A percentile compares a stretch with the other conserved stretches of the same genome.
Conservation (phyloP, 2,329 filamentous ascomycete genomes). For the Epichloe coenophiala region DNA sequence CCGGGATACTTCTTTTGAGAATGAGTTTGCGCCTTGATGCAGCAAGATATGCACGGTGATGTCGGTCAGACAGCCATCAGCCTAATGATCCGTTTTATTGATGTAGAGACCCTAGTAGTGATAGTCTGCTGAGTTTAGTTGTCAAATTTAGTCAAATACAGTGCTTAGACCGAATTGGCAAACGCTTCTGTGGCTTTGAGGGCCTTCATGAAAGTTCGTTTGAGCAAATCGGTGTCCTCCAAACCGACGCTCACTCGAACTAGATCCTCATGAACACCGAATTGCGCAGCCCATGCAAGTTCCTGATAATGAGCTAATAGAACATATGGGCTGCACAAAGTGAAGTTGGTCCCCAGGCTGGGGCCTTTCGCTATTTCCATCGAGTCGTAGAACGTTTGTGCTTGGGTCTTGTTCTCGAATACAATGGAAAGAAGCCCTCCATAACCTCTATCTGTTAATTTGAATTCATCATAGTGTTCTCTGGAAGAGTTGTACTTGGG, state of each 20-base stretch:
- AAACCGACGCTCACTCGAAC: slow-evolving; percentile 82
- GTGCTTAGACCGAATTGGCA: not conserved
- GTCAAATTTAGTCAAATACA: not conserved
- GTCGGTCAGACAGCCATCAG: not conserved
- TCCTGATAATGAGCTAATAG: slow-evolving; percentile 85
- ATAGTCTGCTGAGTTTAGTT: not conserved
- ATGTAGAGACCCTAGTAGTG: not conserved
- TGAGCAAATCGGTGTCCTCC: slow-evolving; percentile 60
- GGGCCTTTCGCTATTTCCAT: slow-evolving; percentile 86
- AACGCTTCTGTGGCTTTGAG: slow-evolving; percentile 39
- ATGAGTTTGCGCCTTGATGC: not conserved
- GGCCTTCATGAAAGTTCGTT: slow-evolving; percentile 52
- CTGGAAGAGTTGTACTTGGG: slow-evolving; percentile 64
- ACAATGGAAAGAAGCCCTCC: slow-evolving; percentile 79
- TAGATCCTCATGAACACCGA: slow-evolving; percentile 68
- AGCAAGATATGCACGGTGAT: not conserved
- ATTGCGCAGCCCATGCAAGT: slow-evolving; percentile 75
- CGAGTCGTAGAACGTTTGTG: slow-evolving; percentile 71
- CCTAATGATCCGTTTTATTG: not conserved
- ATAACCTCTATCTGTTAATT: slow-evolving; percentile 65
- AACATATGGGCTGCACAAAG: slow-evolving; percentile 80
- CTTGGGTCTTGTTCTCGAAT: slow-evolving; percentile 56
- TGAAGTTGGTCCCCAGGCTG: slow-evolving; percentile 94
- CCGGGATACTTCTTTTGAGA: not conserved
- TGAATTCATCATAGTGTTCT: slow-evolving; percentile 65